phyloP scores from a whole-genome alignment of 2,329 filamentous ascomycete species.

The Penicillium sp. region DNA sequence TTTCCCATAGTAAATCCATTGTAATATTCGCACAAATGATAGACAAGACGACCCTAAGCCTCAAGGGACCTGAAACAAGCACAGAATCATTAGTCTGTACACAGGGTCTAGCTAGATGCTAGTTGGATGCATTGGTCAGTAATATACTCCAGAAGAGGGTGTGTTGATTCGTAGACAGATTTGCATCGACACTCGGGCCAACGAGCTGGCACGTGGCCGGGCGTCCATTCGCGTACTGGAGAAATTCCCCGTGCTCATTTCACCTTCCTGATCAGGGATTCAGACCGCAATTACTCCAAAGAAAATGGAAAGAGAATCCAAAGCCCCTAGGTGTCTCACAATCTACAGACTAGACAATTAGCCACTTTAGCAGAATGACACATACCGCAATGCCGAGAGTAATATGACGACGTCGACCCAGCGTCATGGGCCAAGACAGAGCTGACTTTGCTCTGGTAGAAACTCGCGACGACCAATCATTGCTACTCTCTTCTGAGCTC shows the following conservation, averaged over 20 bases:
- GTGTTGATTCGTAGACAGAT: background rate
- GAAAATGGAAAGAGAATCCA: background rate
- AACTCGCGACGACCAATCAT: slow-evolving; percentile 1
- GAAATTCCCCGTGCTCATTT: background rate
- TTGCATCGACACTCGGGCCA: background rate
- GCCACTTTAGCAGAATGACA: background rate
- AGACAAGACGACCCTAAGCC: background rate
- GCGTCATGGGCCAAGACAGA: background rate
- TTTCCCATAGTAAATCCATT: too few species aligned
- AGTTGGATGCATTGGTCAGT: too few species aligned
- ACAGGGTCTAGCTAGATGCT: too few species aligned
- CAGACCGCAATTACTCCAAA: background rate
- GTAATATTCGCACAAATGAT: background rate
- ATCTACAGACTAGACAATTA: too few species aligned
- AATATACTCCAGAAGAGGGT: too few species aligned
- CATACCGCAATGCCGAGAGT: background rate
- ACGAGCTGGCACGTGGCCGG: background rate
- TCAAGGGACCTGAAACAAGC: too few species aligned
- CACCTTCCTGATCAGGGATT: background rate
- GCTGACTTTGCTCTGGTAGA: slow-evolving; percentile 10
- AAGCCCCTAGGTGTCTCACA: background rate
- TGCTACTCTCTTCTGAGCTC: slow-evolving; percentile 9
- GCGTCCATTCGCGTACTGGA: background rate
- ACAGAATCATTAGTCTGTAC: too few species aligned
- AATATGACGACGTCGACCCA: background rate